Evolutionary conservation across 2,329 filamentous ascomycete species (phyloP).

Genomic region (Fonsecaea erecta): DNA sequence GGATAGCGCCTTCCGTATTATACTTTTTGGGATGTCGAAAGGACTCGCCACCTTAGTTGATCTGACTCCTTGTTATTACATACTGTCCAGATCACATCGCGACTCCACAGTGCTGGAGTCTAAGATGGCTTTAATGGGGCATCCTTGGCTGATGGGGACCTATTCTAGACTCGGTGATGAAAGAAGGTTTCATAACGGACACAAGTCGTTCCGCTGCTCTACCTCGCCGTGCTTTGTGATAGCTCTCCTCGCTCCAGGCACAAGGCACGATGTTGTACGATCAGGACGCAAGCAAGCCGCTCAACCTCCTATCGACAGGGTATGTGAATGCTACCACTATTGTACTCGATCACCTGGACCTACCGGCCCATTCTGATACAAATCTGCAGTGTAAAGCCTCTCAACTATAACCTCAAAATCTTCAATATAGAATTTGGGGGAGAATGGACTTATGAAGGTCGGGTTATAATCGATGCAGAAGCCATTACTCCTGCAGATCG

Average conservation of each 20-base stretch:
- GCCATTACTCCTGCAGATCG: background rate
- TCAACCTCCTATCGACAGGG: background rate
- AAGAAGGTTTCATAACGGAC: background rate
- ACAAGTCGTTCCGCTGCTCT: background rate
- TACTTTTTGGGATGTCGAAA: background rate
- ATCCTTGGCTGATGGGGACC: background rate
- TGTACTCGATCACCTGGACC: background rate
- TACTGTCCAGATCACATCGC: background rate
- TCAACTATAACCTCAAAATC: slow-evolving; percentile 11
- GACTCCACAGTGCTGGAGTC: background rate
- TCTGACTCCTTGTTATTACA: background rate
- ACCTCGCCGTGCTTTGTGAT: background rate
- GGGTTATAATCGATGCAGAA: slow-evolving; percentile 11
- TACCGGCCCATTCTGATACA: background rate
- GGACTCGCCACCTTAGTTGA: background rate
- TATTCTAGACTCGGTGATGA: background rate
- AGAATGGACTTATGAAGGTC: slow-evolving; percentile 7
- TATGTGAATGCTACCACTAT: background rate
- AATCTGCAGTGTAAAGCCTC: slow-evolving; percentile 7
- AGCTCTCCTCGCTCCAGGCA: background rate
- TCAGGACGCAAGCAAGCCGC: slow-evolving; percentile 3
- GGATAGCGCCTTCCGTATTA: background rate
- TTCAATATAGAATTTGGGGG: slow-evolving; percentile 17
- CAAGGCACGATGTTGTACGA: slow-evolving; percentile 10
- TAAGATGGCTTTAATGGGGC: background rate